phyloP scores from a whole-genome alignment of 1,284 basidiomycete species.

The Anthracocystis walkeri region DNA sequence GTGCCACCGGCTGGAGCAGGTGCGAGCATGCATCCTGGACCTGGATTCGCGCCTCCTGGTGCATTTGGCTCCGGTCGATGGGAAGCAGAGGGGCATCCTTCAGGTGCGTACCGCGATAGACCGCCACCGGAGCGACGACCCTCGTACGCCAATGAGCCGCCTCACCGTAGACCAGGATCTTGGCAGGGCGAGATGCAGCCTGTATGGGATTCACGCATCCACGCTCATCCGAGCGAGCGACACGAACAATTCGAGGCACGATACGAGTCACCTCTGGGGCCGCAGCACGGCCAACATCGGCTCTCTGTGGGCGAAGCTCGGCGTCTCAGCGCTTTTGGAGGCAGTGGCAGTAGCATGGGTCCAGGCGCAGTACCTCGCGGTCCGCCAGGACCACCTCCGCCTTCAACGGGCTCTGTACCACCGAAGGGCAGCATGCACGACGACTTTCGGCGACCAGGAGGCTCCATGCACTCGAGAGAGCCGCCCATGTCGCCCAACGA shows the following conservation, averaged over 20 bases:
- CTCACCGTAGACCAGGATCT: conserved; percentile 15
- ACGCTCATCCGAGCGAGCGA: conserved; percentile 12
- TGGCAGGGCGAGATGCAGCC: conserved; percentile 28
- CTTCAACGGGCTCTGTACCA: conserved; percentile 1
- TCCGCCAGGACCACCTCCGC: conserved; percentile 1
- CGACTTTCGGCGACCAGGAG: conserved; percentile 39
- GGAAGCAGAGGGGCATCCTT: conserved; percentile 17
- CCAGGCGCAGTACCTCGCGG: conserved; percentile 9
- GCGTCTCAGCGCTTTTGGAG: conserved; percentile 19
- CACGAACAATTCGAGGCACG: conserved; percentile 10
- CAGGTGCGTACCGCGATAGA: conserved; percentile 11
- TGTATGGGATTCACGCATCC: conserved; percentile 6
- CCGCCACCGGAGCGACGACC: conserved; percentile 16
- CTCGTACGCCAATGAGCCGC: conserved; percentile 21
- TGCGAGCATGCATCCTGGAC: conserved; percentile 8
- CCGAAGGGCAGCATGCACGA: conserved; percentile 17
- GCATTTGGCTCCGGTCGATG: conserved; percentile 24
- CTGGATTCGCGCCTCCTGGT: neutral
- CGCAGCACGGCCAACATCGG: conserved; percentile 7
- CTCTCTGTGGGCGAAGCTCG: conserved; percentile 17
- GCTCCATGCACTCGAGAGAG: conserved; percentile 20
- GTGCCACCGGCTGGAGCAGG: conserved; percentile 5
- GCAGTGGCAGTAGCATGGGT: conserved; percentile 1
- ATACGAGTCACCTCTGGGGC: conserved; percentile 16
- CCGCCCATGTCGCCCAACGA: conserved; percentile 24